Conservation (phyloP, 2,329 filamentous ascomycete genomes). For the Fonsecaea multimorphosa region DNA sequence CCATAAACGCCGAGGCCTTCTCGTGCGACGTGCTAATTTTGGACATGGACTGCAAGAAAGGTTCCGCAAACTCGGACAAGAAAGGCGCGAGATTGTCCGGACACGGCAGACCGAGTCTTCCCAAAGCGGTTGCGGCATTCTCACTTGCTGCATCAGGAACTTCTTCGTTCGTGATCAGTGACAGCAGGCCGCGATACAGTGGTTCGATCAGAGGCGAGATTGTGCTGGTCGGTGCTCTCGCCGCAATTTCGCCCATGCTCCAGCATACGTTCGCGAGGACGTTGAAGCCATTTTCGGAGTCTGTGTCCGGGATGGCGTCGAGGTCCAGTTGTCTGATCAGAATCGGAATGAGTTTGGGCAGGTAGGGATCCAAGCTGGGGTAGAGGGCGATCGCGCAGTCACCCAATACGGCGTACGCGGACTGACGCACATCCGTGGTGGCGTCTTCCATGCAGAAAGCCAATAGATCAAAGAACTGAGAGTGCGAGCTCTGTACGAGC, state of each 20-base stretch:
- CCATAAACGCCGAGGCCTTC: slow-evolving; percentile 90
- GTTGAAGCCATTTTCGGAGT: slow-evolving; percentile 82
- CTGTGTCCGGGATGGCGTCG: slow-evolving; percentile 75
- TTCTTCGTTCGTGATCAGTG: slow-evolving; percentile 82
- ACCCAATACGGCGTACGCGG: slow-evolving; percentile 90
- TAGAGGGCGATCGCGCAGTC: slow-evolving; percentile 96
- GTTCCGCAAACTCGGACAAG: slow-evolving; percentile 77
- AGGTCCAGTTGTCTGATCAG: slow-evolving; percentile 88
- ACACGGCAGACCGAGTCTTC: slow-evolving; percentile 81
- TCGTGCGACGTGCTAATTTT: slow-evolving; percentile 89
- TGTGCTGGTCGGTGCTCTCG: slow-evolving; percentile 71
- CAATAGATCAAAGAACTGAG: slow-evolving; percentile 87
- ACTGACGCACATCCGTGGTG: slow-evolving; percentile 92
- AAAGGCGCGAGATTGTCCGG: slow-evolving; percentile 77
- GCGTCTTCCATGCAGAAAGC: slow-evolving; percentile 90
- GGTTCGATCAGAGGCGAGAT: slow-evolving; percentile 72
- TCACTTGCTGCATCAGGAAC: slow-evolving; percentile 88
- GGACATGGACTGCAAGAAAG: slow-evolving; percentile 81
- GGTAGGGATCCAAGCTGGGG: slow-evolving; percentile 74
- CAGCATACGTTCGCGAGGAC: slow-evolving; percentile 99
- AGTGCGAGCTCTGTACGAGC: slow-evolving; percentile 76
- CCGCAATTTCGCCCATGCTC: slow-evolving; percentile 90
- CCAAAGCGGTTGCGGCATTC: slow-evolving; percentile 92
- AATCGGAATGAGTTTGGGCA: slow-evolving; percentile 75
- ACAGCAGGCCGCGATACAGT: slow-evolving; percentile 75